A percentile compares a stretch with the other conserved stretches of the same genome.
Evolutionary conservation across 2,329 filamentous ascomycete genomes (phyloP).

Genomic region (Colletotrichum australisinense): DNA sequence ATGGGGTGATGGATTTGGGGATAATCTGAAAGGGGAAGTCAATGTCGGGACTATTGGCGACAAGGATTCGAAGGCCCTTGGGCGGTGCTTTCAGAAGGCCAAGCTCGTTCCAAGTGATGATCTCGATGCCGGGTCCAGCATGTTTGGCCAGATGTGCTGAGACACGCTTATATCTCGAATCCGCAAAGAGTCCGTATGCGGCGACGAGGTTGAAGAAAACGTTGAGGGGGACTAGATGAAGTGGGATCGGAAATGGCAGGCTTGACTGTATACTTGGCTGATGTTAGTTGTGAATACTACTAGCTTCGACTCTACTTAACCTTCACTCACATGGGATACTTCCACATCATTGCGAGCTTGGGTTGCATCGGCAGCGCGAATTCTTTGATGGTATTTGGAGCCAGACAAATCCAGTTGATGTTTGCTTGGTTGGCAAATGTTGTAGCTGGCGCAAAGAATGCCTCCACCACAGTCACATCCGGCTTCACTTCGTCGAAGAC

Average conservation of each 20-base stretch:
- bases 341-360: conserved; percentile 38
- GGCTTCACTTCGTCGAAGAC: background rate
- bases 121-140: conserved; percentile 42
- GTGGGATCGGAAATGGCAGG: conserved; percentile 26
- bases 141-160: background rate
- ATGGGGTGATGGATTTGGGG: background rate
- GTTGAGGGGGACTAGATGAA: conserved; percentile 13
- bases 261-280: conserved; percentile 33
- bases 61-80: conserved; percentile 7
- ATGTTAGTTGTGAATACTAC: background rate
- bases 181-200: background rate
- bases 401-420: conserved; percentile 50
- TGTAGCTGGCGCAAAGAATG: background rate
- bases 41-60: conserved; percentile 27
- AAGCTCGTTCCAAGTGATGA: conserved; percentile 54
- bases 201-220: conserved; percentile 13
- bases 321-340: conserved; percentile 28
- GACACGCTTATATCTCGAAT: background rate
- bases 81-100: conserved; percentile 37
- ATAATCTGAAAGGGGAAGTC: conserved; percentile 16
- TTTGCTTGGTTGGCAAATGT: background rate
- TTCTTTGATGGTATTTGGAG: conserved; percentile 57
- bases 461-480: background rate
- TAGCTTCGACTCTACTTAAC: background rate
- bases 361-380: conserved; percentile 53